A percentile compares a stretch with the other conserved stretches of the same genome.
These are phyloP conservation scores for Pholiota molesta DNA, from an alignment of 768 basidiomycete species.

Conservation along the genomic window DNA sequence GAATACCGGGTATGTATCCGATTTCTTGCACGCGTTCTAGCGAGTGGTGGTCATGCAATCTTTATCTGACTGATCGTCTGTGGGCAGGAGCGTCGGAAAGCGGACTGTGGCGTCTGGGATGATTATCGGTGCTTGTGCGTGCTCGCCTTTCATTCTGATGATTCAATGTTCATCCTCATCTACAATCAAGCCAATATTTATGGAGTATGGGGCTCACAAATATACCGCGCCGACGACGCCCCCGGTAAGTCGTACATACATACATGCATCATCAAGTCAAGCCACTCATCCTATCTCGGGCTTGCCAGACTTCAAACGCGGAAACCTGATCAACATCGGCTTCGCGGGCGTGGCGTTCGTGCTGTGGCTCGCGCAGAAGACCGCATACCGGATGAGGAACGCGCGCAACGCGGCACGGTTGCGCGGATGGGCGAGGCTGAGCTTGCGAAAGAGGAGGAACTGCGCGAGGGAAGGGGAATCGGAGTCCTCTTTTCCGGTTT, in stretches of 20 bases:
- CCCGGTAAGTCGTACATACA: conserved; percentile 26
- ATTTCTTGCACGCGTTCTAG: neutral
- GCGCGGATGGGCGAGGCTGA: conserved; percentile 26
- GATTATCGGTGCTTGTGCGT: conserved; percentile 36
- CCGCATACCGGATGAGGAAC: conserved; percentile 31
- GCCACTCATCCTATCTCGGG: too few species aligned
- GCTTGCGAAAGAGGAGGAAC: conserved; percentile 27
- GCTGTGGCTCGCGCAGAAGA: conserved; percentile 38
- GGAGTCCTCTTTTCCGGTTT: conserved; percentile 35
- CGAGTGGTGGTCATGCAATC: too few species aligned
- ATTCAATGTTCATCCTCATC: neutral
- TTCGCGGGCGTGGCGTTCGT: conserved; percentile 34
- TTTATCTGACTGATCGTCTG: too few species aligned
- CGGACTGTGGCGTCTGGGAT: conserved; percentile 38
- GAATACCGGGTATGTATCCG: conserved; percentile 33
- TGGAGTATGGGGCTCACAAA: conserved; percentile 37
- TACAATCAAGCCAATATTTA: conserved; percentile 28
- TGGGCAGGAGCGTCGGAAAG: conserved; percentile 33
- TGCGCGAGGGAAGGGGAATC: conserved; percentile 34
- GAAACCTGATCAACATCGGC: conserved; percentile 38
- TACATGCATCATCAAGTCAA: neutral
- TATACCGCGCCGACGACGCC: conserved; percentile 40
- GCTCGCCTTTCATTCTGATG: neutral
- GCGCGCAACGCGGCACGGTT: conserved; percentile 23
- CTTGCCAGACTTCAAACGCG: conserved; percentile 33